Base-by-base conservation (phyloP, 2,329 filamentous ascomycete genomes). In the Raffaelea arxii region DNA sequence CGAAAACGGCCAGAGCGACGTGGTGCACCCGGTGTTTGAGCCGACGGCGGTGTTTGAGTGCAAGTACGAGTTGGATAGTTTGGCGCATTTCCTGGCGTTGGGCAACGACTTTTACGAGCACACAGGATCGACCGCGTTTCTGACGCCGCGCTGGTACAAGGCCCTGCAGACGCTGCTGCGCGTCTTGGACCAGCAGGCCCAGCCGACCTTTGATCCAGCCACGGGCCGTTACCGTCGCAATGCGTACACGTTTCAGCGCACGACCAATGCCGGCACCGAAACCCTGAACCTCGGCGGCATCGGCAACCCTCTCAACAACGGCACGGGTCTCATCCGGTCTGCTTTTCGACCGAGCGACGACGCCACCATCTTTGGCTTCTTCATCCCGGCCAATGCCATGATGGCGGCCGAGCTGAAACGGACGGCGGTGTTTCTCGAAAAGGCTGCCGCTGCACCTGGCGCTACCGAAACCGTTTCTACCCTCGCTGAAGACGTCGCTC, bases 51-150 rank as follows among this genome's bases (percentile, higher is more conserved):
- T 98, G 4, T 98, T 96, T 54, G 92, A 98, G 65, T 98, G 92
- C 77, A 98, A 98, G 66, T 98, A 97, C 65, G 92, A 98, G 68
- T 80, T 98, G 21, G 92, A 98, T 66, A 96, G 90, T 9, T 73
- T 98, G 1, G 92, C 90, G 0, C 84, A 94, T 59, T 98, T 98
- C 62, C 74, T 98, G 6, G 80, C 85, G 0, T 68, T 98, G 2
- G 78, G 75, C 18, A 96, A 95, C 57, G 82, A 95, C 55, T 97
- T 94, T 65, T 75, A 92, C 65, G 78, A 84, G 35, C 76, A 86
- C 58, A 94, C 88, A 0, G 75, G 75, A 2, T 91, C 86, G 0
- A 84, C 75, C 1, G 82, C 84, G 2, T 96, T 94, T 60, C 60
- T 97, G 32, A 90, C 78, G 3, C 63, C 73, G 6, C 77, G 91